Percentiles rank a stretch among this genome's conserved stretches.
Conservation (phyloP, 352 stramenopile genomes). For the Globisporangium recalcitrans region DNA sequence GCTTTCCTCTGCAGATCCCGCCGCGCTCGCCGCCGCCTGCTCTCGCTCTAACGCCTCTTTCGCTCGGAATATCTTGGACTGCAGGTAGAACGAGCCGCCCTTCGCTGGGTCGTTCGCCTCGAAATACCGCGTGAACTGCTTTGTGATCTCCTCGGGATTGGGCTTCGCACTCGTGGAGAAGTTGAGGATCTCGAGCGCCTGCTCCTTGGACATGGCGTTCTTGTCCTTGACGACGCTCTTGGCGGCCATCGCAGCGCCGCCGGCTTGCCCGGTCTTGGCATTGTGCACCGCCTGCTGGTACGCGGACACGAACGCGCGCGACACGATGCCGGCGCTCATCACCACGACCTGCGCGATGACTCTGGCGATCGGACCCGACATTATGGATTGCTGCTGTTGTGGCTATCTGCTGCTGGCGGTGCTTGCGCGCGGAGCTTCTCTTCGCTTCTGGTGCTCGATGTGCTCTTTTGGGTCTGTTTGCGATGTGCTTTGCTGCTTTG, state of each 20-base stretch:
- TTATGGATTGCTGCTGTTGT: constrained; percentile 19
- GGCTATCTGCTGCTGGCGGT: background rate
- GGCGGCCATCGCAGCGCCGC: constrained; percentile 48
- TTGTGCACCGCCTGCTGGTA: constrained; percentile 88
- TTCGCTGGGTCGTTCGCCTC: constrained; percentile 88
- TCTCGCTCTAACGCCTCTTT: constrained; percentile 78
- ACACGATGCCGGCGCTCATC: constrained; percentile 77
- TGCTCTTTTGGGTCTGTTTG: background rate
- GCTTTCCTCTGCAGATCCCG: constrained; percentile 17
- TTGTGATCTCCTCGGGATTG: constrained; percentile 58
- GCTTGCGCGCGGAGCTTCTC: constrained; percentile 5
- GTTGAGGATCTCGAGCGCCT: constrained; percentile 84
- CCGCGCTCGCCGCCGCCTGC: constrained; percentile 14
- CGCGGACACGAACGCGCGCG: constrained; percentile 83
- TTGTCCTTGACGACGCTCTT: constrained; percentile 59
- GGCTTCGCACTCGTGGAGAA: constrained; percentile 49
- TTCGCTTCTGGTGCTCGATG: background rate
- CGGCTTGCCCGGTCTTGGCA: constrained; percentile 61
- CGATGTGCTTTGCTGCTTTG: background rate
- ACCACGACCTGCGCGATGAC: constrained; percentile 84
- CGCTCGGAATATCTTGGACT: constrained; percentile 90
- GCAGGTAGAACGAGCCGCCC: constrained; percentile 90
- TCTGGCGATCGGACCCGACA: constrained; percentile 77
- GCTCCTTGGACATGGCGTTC: constrained; percentile 68
- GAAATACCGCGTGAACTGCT: constrained; percentile 86